Conservation (phyloP, 495 filamentous ascomycete species). For the Glutinoglossum americanum region DNA sequence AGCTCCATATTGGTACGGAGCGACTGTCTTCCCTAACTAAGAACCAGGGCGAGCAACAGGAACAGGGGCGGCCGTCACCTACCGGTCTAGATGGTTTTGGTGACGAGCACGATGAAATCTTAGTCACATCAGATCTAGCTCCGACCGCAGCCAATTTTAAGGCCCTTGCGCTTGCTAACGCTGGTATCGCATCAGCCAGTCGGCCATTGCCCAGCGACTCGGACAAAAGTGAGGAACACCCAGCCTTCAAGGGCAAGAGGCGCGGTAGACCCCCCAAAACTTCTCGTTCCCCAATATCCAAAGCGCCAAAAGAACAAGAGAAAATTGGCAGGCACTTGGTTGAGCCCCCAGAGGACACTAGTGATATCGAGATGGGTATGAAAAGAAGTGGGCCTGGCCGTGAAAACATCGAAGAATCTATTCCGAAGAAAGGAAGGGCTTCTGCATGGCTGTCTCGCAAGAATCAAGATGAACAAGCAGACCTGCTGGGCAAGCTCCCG, state of each 20-base stretch:
- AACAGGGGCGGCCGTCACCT: background rate
- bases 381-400: constrained; percentile 5
- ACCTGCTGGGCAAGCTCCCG: constrained; percentile 13
- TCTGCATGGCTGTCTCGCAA: constrained; percentile 12
- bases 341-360: background rate
- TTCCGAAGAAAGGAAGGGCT: constrained; percentile 2
- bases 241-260: background rate
- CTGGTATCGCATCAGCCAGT: background rate
- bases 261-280: background rate
- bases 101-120: background rate
- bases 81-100: constrained; percentile 2
- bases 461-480: constrained; percentile 10
- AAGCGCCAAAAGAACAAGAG: background rate
- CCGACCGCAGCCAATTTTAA: background rate
- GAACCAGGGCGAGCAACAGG: background rate
- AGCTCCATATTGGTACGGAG: constrained; percentile 8
- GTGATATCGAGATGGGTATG: constrained; percentile 9
- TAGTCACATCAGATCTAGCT: background rate
- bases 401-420: background rate
- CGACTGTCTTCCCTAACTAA: background rate
- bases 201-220: too few relatives aligned
- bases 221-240: background rate
- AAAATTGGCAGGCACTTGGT: background rate
- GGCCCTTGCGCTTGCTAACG: background rate
- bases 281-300: background rate